Conservation (phyloP, 371 early-diverging fungal species). For the Chytridiales sp. region DNA sequence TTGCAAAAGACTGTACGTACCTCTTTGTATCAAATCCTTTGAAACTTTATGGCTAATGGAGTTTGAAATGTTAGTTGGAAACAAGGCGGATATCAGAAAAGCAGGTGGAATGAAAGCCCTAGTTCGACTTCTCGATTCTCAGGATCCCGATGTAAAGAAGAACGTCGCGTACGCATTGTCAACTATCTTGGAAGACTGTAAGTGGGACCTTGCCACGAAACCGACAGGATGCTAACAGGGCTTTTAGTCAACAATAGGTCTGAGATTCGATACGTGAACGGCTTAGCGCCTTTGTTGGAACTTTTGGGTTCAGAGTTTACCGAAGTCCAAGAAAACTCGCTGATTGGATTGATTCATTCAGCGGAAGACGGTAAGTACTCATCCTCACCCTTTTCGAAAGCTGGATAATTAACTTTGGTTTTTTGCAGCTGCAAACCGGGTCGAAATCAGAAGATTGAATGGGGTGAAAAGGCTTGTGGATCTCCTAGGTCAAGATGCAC, state of each 20-base stretch:
- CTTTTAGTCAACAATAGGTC: constrained; percentile 41
- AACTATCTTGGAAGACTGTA: constrained; percentile 51
- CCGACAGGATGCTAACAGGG: background rate
- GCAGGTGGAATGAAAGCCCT: constrained; percentile 50
- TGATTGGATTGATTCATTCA: constrained; percentile 41
- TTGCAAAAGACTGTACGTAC: constrained; percentile 50
- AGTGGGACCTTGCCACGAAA: constrained; percentile 11
- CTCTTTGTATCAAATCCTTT: background rate
- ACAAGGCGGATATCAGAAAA: constrained; percentile 52
- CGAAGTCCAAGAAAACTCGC: constrained; percentile 53
- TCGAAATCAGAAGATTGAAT: constrained; percentile 44
- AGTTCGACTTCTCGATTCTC: constrained; percentile 45
- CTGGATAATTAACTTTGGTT: background rate
- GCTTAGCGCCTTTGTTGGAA: constrained; percentile 47
- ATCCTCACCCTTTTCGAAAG: background rate
- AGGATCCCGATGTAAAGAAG: constrained; percentile 57
- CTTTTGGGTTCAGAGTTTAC: constrained; percentile 47
- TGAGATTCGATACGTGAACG: constrained; percentile 48
- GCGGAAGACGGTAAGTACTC: constrained; percentile 49
- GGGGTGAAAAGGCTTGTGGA: constrained; percentile 47
- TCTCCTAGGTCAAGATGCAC: constrained; percentile 33
- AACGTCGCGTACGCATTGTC: constrained; percentile 47
- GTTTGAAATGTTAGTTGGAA: constrained; percentile 35
- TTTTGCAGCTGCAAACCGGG: constrained; percentile 39
- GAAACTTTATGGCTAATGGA: background rate